Percentiles rank a stretch among this genome's conserved stretches.
Conservation (phyloP, 306 rosid species). For the Oemleria cerasiformis region DNA sequence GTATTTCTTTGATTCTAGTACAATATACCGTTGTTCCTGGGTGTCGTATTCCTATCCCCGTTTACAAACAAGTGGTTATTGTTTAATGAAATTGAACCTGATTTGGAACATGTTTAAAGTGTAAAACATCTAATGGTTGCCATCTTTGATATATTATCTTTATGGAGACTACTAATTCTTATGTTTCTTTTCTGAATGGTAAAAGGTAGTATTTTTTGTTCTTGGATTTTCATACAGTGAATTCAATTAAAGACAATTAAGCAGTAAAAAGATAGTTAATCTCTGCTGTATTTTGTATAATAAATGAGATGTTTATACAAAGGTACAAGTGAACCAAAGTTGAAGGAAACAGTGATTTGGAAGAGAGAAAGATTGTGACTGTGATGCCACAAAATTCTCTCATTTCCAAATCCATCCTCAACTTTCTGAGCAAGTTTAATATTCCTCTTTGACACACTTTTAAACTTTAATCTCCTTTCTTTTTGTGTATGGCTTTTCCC, state of each 20-base stretch:
- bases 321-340: background rate
- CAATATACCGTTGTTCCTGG: background rate
- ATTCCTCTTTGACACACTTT: slow-evolving; percentile 15
- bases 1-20: slow-evolving; percentile 2
- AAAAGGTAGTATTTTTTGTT: slow-evolving; percentile 15
- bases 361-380: background rate
- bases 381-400: too few species aligned
- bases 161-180: background rate
- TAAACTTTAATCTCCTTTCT: background rate
- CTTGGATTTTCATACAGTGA: slow-evolving; percentile 1
- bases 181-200: background rate
- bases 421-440: slow-evolving; percentile 19
- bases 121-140: background rate
- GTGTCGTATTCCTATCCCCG: slow-evolving; percentile 4
- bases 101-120: background rate
- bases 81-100: slow-evolving; percentile 19
- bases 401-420: slow-evolving; percentile 12
- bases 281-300: background rate
- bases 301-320: background rate
- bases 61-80: slow-evolving; percentile 12
- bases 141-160: slow-evolving; percentile 9
- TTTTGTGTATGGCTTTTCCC: slow-evolving; percentile 6
- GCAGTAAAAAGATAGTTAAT: slow-evolving; percentile 1
- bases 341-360: background rate
- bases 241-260: background rate